These are phyloP conservation scores for Tillandsia fasciculata DNA, from an alignment of 176 grass and related monocot genomes.

Conservation along the genomic window DNA sequence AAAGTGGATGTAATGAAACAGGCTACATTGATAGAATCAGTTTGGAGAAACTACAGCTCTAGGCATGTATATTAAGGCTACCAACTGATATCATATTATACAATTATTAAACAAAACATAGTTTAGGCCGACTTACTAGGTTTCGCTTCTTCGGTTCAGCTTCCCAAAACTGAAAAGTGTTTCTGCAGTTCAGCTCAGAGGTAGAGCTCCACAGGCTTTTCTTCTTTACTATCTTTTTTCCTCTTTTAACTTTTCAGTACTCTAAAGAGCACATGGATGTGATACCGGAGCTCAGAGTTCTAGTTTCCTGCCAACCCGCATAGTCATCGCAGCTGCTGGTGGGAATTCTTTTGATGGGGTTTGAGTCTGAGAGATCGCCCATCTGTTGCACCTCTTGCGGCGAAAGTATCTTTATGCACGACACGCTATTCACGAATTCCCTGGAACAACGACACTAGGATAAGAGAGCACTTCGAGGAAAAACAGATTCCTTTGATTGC, in stretches of 20 bases:
- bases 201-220: neutral
- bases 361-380: constrained; percentile 61
- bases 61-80: constrained; percentile 25
- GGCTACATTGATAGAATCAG: constrained; percentile 61
- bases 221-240: too few relatives aligned
- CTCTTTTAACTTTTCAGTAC: constrained; percentile 35
- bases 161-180: neutral
- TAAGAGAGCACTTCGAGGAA: neutral
- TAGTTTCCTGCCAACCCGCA: constrained; percentile 55
- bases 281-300: constrained; percentile 59
- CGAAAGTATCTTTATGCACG: constrained; percentile 92
- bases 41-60: constrained; percentile 18
- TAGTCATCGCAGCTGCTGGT: constrained; percentile 64
- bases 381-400: constrained; percentile 96
- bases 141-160: constrained; percentile 22
- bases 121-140: constrained; percentile 19
- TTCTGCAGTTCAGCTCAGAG: neutral
- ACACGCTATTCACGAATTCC: constrained; percentile 93
- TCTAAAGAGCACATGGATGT: constrained; percentile 68
- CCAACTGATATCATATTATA: constrained; percentile 46
- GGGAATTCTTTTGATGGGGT: constrained; percentile 32
- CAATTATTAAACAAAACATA: constrained; percentile 50
- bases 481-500: neutral
- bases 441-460: constrained; percentile 14
- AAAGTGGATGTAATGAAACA: constrained; percentile 7